A percentile compares a stretch with the other conserved stretches of the same genome.
These are phyloP conservation scores for Colletotrichum lini DNA, from an alignment of 2,329 filamentous ascomycete species.

Conservation along the genomic window DNA sequence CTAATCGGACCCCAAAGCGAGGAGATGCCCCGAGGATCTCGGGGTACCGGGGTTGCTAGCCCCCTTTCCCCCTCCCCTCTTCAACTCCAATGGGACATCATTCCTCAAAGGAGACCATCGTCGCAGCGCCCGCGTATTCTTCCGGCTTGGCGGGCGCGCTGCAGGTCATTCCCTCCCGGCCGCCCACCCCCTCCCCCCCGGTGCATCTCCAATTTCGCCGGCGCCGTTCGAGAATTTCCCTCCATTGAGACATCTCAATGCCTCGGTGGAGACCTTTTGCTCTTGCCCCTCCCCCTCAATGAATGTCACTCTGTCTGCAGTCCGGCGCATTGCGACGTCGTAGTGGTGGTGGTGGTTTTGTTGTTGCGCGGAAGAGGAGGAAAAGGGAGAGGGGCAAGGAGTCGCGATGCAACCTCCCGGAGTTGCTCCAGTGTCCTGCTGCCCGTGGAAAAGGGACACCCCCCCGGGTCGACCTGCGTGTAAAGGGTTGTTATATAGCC, in stretches of 20 bases:
- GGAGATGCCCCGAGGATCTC: background rate
- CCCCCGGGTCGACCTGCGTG: no score
- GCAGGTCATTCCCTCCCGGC: background rate
- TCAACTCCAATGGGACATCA: background rate
- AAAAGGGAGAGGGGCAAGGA: background rate
- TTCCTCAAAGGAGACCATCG: constrained; percentile 6
- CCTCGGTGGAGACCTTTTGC: background rate
- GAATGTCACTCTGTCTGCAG: background rate
- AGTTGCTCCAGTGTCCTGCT: background rate
- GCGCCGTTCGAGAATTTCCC: constrained; percentile 4
- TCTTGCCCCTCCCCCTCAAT: constrained; percentile 8
- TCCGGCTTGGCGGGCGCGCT: constrained; percentile 29
- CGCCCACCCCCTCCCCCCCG: background rate
- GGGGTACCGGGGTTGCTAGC: background rate
- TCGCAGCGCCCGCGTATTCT: constrained; percentile 7
- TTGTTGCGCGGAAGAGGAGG: background rate
- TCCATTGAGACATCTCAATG: constrained; percentile 19
- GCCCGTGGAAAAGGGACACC: no score
- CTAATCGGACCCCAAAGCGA: background rate
- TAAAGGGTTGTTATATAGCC: background rate
- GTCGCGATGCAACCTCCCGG: background rate
- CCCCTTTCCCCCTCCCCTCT: no score
- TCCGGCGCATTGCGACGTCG: background rate
- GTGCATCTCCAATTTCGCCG: background rate
- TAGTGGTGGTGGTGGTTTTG: no score